phyloP scores from a whole-genome alignment of 106 monocot genomes.

The Platanthera guangdongensis region DNA sequence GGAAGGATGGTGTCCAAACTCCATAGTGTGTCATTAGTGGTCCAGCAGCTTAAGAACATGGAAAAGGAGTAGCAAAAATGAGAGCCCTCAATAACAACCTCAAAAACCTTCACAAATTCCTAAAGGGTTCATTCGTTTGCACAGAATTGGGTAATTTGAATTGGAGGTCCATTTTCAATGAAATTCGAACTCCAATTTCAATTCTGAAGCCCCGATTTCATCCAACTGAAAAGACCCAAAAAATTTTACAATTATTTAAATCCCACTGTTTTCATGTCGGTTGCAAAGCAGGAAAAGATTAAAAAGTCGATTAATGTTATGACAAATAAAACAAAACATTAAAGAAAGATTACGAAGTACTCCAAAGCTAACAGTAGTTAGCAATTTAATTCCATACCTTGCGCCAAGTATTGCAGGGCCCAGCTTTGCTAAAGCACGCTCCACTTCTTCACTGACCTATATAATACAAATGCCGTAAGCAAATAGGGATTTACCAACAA shows the following conservation, averaged over 20 bases:
- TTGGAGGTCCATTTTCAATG: too few relatives aligned
- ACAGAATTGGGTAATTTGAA: too few relatives aligned
- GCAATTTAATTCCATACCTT: constrained; percentile 37
- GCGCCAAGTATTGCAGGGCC: constrained; percentile 51
- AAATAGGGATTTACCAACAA: neutral
- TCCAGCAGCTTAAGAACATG: neutral
- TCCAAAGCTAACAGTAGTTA: neutral
- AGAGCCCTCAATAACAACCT: neutral
- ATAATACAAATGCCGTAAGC: neutral
- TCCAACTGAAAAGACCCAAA: neutral
- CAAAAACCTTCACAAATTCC: neutral
- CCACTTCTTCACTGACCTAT: constrained; percentile 98
- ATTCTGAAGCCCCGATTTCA: too few relatives aligned
- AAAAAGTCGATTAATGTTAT: neutral
- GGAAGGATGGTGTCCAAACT: neutral
- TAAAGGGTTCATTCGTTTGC: too few relatives aligned
- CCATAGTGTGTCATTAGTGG: neutral
- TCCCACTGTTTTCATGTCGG: neutral
- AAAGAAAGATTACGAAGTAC: neutral
- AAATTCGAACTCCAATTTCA: too few relatives aligned
- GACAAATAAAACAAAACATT: neutral
- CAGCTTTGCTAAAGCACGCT: constrained; percentile 82
- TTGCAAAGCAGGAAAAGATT: neutral
- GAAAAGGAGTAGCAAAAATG: neutral
- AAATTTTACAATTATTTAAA: neutral